Base-by-base conservation (phyloP, 2,329 filamentous ascomycete species). In the Drechslerella stenobrocha region DNA sequence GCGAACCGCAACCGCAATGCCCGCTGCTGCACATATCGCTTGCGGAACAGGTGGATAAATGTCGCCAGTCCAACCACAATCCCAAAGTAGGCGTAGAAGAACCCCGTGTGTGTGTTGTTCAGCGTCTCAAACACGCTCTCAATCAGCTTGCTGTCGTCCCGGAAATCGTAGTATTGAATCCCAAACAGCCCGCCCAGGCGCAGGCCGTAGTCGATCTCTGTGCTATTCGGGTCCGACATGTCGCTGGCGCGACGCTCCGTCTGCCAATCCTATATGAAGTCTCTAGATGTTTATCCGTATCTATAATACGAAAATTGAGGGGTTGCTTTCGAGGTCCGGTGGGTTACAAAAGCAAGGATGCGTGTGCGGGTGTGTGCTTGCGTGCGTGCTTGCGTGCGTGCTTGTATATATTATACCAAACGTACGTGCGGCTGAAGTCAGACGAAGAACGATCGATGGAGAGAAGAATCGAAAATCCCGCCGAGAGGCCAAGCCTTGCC, bases 181-280 rank as follows among this genome's bases (percentile, higher is more conserved):
- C 13, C 30, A 45, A 69, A 69, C 9, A 67, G 50, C n/a, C 63
- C 63, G 44, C 58, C 55, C 3, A 69, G 22, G 40, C 52, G 64
- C 18, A 69, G 52, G 51, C 64, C 64, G 52, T 69, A 69, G 58
- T 69, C 53, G 46, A 69, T 69, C 4, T 67, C 9, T 45, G 63
- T 67, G 45, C 56, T 47, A 45, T 67, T 67, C 8, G 26, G 52
- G 26, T 22, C 32, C 53, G 57, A 58, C 23, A 15, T 60, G n/a
- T n/a, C n/a, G n/a, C n/a, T 28, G 23, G 11, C 18, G 47, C 26
- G 24, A 18, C n/a, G n/a, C n/a, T n/a, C n/a, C n/a, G n/a, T n/a
- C n/a, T n/a, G n/a, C n/a, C n/a, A n/a, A n/a, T n/a, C n/a, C n/a
- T n/a, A n/a, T n/a, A n/a, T n/a, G n/a, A n/a, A n/a, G n/a, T n/a